Conservation (phyloP, 768 basidiomycete genomes). For the Collybiopsis luxurians region DNA sequence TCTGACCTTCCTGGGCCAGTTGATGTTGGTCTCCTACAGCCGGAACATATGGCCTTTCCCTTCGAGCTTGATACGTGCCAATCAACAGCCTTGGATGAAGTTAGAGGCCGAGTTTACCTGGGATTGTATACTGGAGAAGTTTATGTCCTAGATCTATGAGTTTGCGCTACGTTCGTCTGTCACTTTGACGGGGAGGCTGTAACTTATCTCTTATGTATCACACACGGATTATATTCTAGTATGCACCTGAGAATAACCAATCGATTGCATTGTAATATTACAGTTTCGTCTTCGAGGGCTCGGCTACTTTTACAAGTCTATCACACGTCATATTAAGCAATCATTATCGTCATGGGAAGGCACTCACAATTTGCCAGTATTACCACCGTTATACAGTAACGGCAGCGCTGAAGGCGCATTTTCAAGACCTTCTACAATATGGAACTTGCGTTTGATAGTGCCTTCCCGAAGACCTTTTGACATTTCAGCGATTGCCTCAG, state of each 20-base stretch:
- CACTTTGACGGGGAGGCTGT: background rate
- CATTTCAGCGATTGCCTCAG: conserved; percentile 56
- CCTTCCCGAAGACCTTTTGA: conserved; percentile 59
- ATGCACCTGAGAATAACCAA: too few relatives aligned
- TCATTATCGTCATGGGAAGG: too few relatives aligned
- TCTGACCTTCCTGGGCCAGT: conserved; percentile 16
- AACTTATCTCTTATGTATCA: too few relatives aligned
- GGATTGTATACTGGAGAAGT: conserved; percentile 52
- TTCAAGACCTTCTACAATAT: conserved; percentile 73
- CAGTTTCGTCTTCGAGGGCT: background rate
- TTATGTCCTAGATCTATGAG: conserved; percentile 42
- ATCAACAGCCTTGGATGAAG: conserved; percentile 54
- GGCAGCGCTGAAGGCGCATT: conserved; percentile 69
- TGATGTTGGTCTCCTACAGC: conserved; percentile 37
- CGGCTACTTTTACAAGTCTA: conserved; percentile 3
- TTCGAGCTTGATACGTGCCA: conserved; percentile 45
- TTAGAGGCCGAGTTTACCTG: conserved; percentile 47
- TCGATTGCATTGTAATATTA: too few relatives aligned
- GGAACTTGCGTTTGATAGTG: conserved; percentile 76
- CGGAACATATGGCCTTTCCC: conserved; percentile 46
- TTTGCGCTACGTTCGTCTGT: background rate
- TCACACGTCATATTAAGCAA: background rate
- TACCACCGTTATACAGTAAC: conserved; percentile 72
- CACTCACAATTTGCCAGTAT: conserved; percentile 67
- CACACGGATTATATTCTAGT: too few relatives aligned